A percentile compares a stretch with the other conserved stretches of the same genome.
Evolutionary conservation across 73 alveolate species (phyloP).

Genomic region (Symbiodinium natans): DNA sequence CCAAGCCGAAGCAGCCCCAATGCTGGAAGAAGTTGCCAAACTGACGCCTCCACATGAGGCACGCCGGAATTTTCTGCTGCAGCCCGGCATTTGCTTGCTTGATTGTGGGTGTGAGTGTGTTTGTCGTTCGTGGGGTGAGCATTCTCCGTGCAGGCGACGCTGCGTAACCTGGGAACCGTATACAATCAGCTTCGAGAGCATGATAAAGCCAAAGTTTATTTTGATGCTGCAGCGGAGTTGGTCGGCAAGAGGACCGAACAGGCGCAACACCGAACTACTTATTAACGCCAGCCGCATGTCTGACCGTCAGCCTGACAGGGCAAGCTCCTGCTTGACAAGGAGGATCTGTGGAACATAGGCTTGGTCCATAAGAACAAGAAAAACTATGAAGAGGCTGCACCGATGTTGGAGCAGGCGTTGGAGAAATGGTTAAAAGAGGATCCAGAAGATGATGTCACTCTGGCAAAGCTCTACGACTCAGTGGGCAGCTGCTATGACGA

Average conservation of each 20-base stretch:
- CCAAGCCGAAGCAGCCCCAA: conserved; percentile 86
- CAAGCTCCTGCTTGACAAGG: conserved; percentile 52
- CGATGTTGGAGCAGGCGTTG: conserved; percentile 68
- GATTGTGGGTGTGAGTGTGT: background rate
- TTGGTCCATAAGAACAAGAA: conserved; percentile 65
- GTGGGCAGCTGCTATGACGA: conserved; percentile 87
- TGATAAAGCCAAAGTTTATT: conserved; percentile 84
- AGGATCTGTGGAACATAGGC: conserved; percentile 86
- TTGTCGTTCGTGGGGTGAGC: background rate
- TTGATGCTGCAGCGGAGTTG: conserved; percentile 69
- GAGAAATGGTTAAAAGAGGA: background rate
- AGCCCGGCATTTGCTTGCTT: background rate
- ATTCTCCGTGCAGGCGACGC: background rate
- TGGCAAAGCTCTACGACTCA: conserved; percentile 81
- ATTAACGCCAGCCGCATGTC: background rate
- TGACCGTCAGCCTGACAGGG: background rate
- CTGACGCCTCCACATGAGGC: conserved; percentile 78
- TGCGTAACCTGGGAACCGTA: conserved; percentile 68
- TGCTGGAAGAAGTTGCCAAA: conserved; percentile 89
- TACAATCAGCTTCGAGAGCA: conserved; percentile 84
- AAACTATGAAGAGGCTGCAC: conserved; percentile 74
- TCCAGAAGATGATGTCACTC: conserved; percentile 46
- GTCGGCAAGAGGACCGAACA: conserved; percentile 11
- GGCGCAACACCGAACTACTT: background rate
- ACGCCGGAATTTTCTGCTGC: background rate